These are phyloP conservation scores for Cyberlindnera mississippiensis DNA, from an alignment of 805 yeast species.

Conservation along the genomic window DNA sequence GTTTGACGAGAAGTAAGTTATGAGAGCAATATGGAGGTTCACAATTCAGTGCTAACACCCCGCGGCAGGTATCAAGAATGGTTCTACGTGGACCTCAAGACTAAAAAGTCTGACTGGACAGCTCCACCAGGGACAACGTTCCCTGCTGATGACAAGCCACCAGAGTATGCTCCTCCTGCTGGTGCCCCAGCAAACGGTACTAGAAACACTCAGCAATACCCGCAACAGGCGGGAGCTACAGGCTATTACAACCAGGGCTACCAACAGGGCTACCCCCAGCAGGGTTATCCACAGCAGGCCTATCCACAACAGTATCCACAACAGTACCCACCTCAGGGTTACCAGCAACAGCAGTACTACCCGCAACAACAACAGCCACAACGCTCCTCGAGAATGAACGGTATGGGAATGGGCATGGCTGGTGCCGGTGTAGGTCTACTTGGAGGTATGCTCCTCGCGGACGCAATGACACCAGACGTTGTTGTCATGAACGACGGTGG, in stretches of 20 bases:
- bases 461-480: conserved; percentile 25
- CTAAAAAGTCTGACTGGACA: conserved; percentile 89
- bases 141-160: conserved; percentile 40
- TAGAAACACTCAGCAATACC: conserved; percentile 2
- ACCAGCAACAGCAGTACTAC: conserved; percentile 27
- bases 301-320: conserved; percentile 25
- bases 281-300: conserved; percentile 6
- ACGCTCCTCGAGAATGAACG: conserved; percentile 28
- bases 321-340: conserved; percentile 20
- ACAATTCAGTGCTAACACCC: background rate
- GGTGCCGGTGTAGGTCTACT: conserved; percentile 30
- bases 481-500: conserved; percentile 29
- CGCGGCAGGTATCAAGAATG: conserved; percentile 49
- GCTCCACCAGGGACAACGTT: conserved; percentile 60
- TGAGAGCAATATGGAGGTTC: background rate
- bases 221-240: conserved; percentile 8
- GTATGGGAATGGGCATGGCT: conserved; percentile 25
- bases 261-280: conserved; percentile 14
- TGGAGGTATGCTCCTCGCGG: conserved; percentile 30
- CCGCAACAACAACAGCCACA: conserved; percentile 25
- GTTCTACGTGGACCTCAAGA: conserved; percentile 73
- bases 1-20: conserved; percentile 49
- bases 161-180: conserved; percentile 24
- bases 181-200: conserved; percentile 6
- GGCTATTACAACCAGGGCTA: background rate